Evolutionary conservation across 805 yeast genomes (phyloP), one percentile per base, ranked within the genome.

Genomic region (Clavispora phyllophila): DNA sequence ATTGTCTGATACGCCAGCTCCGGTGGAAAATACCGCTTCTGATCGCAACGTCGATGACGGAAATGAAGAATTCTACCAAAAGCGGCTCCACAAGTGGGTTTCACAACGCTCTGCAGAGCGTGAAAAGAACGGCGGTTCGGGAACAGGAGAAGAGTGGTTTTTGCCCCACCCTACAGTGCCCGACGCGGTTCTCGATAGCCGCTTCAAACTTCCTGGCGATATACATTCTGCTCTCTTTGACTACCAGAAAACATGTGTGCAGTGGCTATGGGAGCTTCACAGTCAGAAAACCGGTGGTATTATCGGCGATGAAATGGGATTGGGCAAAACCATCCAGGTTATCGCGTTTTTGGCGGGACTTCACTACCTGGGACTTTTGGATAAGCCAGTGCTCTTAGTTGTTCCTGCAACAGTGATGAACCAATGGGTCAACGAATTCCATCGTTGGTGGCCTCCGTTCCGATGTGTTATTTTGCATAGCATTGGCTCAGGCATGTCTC

Each of bases 351-450:
- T 93, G 8, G 97, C 98, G 0, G 93, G 96, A 0, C 68, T 93
- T 31, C 96, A 90, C 56, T 86, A 89, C 59, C 84, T 95, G 14
- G 81, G 84, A 0, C 66, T 78, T 44, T 66, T 91, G 2, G 75
- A 78, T 25, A 84, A 82, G 29, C 99, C 99, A 0, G 84, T 86
- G 0, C 57, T 93, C 27, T 73, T 93, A 33, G 96, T 93, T 0
- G 95, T 96, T 51, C 99, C 99, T 0, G 98, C 98, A 0, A 93
- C 99, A 0, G 97, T 93, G 0, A 68, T 93, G 73, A 84, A 81
- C 46, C 99, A 93, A 57, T 93, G 99, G 99, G 91, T 88, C n/a
- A 84, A 83, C 48, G 99, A 93, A 62, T 79, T 93, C 37, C 98
- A 91, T 54, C 77, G 83, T 39, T 93, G 99, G 99, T 93, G 98